A percentile compares a stretch with the other conserved stretches of the same genome.
Conservation (phyloP, 2,329 filamentous ascomycete genomes). For the Curvularia spicifera region DNA sequence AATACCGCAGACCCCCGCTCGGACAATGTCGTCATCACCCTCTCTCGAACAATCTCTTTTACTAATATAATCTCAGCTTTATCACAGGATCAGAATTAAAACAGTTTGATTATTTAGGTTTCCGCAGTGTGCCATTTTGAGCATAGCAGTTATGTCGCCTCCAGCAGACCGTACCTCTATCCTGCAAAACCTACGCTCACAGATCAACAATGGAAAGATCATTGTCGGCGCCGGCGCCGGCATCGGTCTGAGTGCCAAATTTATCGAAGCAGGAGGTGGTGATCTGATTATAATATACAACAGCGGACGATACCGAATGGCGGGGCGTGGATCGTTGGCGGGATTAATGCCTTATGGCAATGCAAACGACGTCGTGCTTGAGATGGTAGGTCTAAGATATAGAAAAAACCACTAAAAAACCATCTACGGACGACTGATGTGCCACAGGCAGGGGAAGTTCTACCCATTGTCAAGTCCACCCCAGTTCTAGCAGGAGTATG, state of each 20-base stretch:
- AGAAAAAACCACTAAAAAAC: neutral
- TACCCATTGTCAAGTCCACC: slow-evolving; percentile 67
- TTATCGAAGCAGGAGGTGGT: slow-evolving; percentile 70
- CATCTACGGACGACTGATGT: neutral
- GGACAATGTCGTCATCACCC: slow-evolving; percentile 20
- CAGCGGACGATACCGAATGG: slow-evolving; percentile 75
- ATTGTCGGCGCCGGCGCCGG: slow-evolving; percentile 74
- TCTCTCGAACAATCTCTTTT: neutral
- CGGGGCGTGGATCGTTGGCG: slow-evolving; percentile 70
- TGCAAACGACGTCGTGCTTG: slow-evolving; percentile 71
- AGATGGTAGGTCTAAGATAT: slow-evolving; percentile 60
- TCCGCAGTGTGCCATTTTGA: neutral
- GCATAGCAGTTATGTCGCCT: slow-evolving; percentile 58
- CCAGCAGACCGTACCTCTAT: slow-evolving; percentile 64
- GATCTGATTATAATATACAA: slow-evolving; percentile 78
- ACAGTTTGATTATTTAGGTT: neutral
- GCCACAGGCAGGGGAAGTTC: slow-evolving; percentile 65
- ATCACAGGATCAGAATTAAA: neutral
- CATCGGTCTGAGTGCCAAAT: slow-evolving; percentile 74
- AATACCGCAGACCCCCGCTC: slow-evolving; percentile 3
- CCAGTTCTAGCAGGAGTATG: slow-evolving; percentile 75
- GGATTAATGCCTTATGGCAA: slow-evolving; percentile 75
- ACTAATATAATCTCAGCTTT: neutral
- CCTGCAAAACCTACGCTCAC: slow-evolving; percentile 58
- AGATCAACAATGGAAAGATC: slow-evolving; percentile 62